Evolutionary conservation across 352 stramenopile genomes (phyloP), one percentile per base, ranked within the genome.

Genomic region (Phytophthora pistaciae): DNA sequence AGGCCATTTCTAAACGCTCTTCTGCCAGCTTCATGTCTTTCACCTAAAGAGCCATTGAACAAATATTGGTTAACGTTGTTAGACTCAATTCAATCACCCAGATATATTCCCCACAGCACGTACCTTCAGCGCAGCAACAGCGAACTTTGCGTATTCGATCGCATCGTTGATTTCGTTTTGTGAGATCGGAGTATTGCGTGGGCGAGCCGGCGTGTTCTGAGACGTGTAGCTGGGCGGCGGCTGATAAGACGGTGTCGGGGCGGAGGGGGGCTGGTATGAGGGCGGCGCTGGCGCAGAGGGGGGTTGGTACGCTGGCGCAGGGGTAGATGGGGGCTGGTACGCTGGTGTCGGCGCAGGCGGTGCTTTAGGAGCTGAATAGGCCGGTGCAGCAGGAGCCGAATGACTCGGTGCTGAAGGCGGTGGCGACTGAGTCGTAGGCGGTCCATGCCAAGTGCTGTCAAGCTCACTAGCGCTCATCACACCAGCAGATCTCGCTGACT

Each of bases 121-220:
- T 75, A 92, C 87, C 81, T 96, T 95, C 23, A 96, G 70, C 20
- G 89, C 87, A 27, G 89, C 89, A 53, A 93, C 75, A 5, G 89
- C 89, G 42, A 96, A 96, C 67, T 95, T 95, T 14, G 86, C 83
- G 42, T 78, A 94, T 60, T 96, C 89, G 55, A 95, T 91, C 9
- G 89, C 89, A 55, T 96, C 89, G 58, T 94, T 92, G 33, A 95
- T 84, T 31, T 96, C 79, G 60, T 75, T 91, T 42, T 93, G 85
- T 18, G 84, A 89, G 21, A 85, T 74, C 3, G 78, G 75, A 5
- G 81, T 78, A 49, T 73, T 71, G 16, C 75, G 75, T 9, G 78
- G 67, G 6, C 75, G 72, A 66, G 73, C 40, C 46, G 73, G 58
- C 23, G 21, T 66, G n/a, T 36, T 69, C 38, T 77, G 73, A 27